Conservation (phyloP, 2,329 filamentous ascomycete genomes). For the Verticillium zaregamsianum region DNA sequence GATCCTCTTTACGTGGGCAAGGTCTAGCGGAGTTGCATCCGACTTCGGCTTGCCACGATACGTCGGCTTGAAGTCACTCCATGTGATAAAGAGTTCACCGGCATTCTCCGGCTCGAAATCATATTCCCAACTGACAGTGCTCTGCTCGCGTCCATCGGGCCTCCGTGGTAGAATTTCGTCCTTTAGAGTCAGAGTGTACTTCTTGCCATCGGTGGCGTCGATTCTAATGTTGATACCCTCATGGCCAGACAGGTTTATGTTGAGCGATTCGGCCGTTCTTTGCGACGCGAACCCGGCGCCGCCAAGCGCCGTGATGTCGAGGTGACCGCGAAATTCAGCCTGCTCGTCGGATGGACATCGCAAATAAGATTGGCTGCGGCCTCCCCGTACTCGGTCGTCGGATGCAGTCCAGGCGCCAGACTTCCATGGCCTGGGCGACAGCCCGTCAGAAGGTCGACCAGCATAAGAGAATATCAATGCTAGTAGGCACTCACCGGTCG, state of each 20-base stretch:
- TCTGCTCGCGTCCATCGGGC: conserved; percentile 65
- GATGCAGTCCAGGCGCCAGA: conserved; percentile 60
- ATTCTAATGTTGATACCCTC: conserved; percentile 57
- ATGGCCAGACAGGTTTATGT: conserved; percentile 61
- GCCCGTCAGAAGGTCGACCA: background rate
- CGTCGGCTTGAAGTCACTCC: conserved; percentile 63
- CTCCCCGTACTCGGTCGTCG: conserved; percentile 75
- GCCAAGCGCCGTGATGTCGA: conserved; percentile 72
- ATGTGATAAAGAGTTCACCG: conserved; percentile 51
- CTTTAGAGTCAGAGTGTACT: conserved; percentile 72
- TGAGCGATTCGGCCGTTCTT: conserved; percentile 55
- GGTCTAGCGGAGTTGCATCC: conserved; percentile 56
- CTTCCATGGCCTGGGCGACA: conserved; percentile 49
- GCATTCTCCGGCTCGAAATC: conserved; percentile 48
- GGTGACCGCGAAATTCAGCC: conserved; percentile 62
- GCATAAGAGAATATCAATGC: too few species aligned
- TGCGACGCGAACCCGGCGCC: conserved; percentile 82
- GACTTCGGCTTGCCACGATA: conserved; percentile 65
- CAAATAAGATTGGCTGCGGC: conserved; percentile 56
- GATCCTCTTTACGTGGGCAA: conserved; percentile 58
- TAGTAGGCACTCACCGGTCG: conserved; percentile 25
- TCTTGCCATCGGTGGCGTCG: conserved; percentile 53
- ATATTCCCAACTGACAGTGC: conserved; percentile 69
- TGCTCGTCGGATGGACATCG: conserved; percentile 22
- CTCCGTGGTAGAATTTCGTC: conserved; percentile 57